A percentile compares a stretch with the other conserved stretches of the same genome.
These are phyloP conservation scores for Vanderwaltozyma verrucispora DNA, from an alignment of 805 yeast species.

Conservation along the genomic window DNA sequence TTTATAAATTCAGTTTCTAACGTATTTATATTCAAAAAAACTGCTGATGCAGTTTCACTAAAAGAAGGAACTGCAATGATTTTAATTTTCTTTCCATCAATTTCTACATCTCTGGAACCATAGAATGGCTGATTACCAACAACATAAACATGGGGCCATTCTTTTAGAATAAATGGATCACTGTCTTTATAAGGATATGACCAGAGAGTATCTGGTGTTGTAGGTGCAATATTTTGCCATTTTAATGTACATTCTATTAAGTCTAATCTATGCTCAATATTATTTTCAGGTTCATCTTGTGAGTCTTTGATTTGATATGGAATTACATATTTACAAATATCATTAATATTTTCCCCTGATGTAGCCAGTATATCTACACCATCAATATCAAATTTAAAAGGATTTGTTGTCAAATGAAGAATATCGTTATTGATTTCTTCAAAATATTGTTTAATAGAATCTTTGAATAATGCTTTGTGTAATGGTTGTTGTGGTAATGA, in stretches of 20 bases:
- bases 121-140: conserved; percentile 74
- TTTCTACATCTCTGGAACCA: conserved; percentile 34
- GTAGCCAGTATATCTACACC: conserved; percentile 56
- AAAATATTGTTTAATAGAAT: conserved; percentile 33
- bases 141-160: conserved; percentile 78
- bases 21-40: conserved; percentile 47
- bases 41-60: conserved; percentile 50
- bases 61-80: conserved; percentile 67
- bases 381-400: conserved; percentile 55
- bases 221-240: conserved; percentile 87
- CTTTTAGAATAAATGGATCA: conserved; percentile 76
- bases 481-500: conserved; percentile 85
- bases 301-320: conserved; percentile 31
- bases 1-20: conserved; percentile 44
- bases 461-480: conserved; percentile 62
- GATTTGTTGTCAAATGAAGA: conserved; percentile 50
- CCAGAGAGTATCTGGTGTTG: conserved; percentile 92
- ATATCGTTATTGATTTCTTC: conserved; percentile 31
- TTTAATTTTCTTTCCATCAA: conserved; percentile 35
- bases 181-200: conserved; percentile 67
- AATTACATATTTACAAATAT: conserved; percentile 56
- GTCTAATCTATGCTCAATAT: conserved; percentile 32
- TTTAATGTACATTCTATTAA: conserved; percentile 56
- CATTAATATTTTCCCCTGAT: conserved; percentile 77
- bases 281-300: conserved; percentile 16